A percentile compares a stretch with the other conserved stretches of the same genome.
phyloP scores from a whole-genome alignment of 305 asterid species.

The Striga hermonthica region DNA sequence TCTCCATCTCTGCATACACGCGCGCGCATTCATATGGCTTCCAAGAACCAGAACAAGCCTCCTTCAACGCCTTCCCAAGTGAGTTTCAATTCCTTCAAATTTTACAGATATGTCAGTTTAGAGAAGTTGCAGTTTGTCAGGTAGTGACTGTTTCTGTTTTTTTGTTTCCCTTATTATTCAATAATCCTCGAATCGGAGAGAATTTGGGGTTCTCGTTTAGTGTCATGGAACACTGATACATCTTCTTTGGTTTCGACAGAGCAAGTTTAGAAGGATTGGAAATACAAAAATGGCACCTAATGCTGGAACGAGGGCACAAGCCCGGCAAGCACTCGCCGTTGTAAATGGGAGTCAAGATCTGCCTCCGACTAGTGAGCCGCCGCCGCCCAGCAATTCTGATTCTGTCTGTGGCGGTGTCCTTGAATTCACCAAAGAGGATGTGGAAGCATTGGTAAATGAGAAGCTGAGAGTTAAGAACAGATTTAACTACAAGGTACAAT shows the following conservation, averaged over 20 bases:
- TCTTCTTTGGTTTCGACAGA: conserved; percentile 36
- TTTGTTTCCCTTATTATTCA: neutral
- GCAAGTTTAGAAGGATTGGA: conserved; percentile 67
- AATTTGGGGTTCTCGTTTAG: neutral
- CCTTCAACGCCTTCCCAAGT: conserved; percentile 47
- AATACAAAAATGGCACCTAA: conserved; percentile 57
- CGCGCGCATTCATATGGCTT: conserved; percentile 41
- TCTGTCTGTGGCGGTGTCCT: conserved; percentile 48
- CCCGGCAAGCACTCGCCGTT: conserved; percentile 71
- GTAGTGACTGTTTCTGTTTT: neutral
- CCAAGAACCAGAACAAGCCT: conserved; percentile 52
- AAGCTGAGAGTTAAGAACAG: conserved; percentile 63
- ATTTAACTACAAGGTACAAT: conserved; percentile 61
- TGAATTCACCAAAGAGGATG: conserved; percentile 74
- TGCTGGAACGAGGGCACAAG: conserved; percentile 40
- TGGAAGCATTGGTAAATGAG: conserved; percentile 70
- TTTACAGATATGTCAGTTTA: neutral
- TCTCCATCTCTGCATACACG: conserved; percentile 25
- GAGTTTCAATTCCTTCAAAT: conserved; percentile 24
- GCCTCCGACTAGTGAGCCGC: conserved; percentile 57
- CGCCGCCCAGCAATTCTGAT: conserved; percentile 69
- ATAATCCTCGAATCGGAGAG: neutral
- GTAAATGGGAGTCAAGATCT: conserved; percentile 80
- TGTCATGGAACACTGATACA: neutral
- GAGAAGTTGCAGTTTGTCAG: neutral